phyloP scores from a whole-genome alignment of 257 asterid genomes.

The Lycium barbarum region DNA sequence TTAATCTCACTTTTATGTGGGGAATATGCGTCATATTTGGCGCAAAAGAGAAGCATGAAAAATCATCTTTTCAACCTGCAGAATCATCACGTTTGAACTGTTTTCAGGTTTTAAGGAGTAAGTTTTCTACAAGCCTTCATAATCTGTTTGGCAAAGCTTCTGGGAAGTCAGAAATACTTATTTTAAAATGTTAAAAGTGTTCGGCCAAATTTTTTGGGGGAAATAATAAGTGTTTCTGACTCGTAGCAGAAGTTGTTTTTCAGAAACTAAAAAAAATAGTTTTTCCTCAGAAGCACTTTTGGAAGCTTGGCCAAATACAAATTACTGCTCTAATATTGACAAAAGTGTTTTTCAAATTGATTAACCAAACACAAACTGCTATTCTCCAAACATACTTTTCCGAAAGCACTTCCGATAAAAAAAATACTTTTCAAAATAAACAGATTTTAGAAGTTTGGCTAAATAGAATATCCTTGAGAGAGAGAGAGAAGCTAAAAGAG shows the following conservation, averaged over 20 bases:
- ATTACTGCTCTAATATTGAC: not conserved
- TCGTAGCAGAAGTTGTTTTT: not conserved
- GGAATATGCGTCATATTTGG: conserved; percentile 51
- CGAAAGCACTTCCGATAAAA: not conserved
- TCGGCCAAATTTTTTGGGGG: not conserved
- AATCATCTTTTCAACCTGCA: not conserved
- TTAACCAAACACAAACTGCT: not conserved
- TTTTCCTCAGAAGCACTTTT: not conserved
- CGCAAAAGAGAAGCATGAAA: conserved; percentile 32
- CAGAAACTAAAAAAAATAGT: not conserved
- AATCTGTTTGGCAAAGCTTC: not conserved
- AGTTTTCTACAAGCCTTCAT: not conserved
- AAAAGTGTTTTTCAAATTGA: not conserved
- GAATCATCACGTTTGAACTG: not conserved
- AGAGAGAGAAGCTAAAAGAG: not conserved
- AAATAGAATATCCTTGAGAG: not conserved
- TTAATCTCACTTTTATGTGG: conserved; percentile 60
- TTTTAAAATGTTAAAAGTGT: not conserved
- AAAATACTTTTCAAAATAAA: too few relatives aligned
- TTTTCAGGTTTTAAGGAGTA: not conserved
- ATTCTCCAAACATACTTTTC: not conserved
- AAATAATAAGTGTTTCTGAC: not conserved
- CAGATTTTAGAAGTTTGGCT: not conserved
- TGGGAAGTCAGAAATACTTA: not conserved
- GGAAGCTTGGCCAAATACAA: not conserved